A percentile compares a stretch with the other conserved stretches of the same genome.
These are phyloP conservation scores for Ambrosia trifida DNA, from an alignment of 129 eudicot species.

Conservation along the genomic window DNA sequence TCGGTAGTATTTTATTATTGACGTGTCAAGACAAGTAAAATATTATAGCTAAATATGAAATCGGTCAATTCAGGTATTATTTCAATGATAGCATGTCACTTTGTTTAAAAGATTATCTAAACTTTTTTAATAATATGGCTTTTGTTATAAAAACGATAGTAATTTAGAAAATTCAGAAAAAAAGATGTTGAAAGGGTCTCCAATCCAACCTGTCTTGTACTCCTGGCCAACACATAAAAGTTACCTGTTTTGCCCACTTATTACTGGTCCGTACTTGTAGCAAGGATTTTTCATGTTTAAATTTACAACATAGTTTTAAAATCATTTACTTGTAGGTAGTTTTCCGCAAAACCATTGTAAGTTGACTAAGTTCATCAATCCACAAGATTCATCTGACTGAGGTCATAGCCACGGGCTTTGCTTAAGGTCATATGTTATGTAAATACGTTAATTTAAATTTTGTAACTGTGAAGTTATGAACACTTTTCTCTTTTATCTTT, in stretches of 20 bases:
- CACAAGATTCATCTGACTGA: background rate
- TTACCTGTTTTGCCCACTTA: background rate
- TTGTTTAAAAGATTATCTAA: background rate
- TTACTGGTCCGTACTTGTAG: background rate
- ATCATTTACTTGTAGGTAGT: conserved; percentile 7
- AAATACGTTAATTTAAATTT: background rate
- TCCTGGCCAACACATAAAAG: background rate
- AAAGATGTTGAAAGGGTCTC: background rate
- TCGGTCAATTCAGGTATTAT: background rate
- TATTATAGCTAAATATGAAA: background rate
- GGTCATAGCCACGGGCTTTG: background rate
- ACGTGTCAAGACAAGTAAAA: background rate
- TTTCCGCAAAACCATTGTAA: background rate
- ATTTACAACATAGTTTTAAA: background rate
- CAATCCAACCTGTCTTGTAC: background rate
- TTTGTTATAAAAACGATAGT: background rate
- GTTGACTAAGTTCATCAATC: conserved; percentile 13
- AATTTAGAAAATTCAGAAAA: background rate
- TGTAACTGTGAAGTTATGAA: background rate
- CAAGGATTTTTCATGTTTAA: conserved; percentile 8
- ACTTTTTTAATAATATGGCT: background rate
- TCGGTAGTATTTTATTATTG: background rate
- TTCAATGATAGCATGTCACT: background rate
- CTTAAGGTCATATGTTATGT: background rate
- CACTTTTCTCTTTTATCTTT: background rate